A percentile compares a stretch with the other conserved stretches of the same genome.
These are phyloP conservation scores for Colletotrichum sp. DNA, from an alignment of 2,329 filamentous ascomycete species.

Conservation along the genomic window DNA sequence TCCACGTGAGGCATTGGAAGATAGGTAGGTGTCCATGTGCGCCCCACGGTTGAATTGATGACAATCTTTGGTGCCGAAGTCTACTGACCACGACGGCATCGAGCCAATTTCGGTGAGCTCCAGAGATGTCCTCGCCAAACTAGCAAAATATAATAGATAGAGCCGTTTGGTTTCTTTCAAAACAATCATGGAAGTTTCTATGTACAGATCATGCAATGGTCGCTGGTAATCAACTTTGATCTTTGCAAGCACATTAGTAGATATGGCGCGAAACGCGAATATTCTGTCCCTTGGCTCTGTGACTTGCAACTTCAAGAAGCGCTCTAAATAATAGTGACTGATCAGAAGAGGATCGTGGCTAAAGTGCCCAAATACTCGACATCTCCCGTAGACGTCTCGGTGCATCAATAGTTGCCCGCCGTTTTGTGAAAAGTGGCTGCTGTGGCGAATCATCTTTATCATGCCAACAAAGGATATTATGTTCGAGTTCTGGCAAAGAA, in stretches of 20 bases:
- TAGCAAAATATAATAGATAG: neutral
- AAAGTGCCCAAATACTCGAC: too few relatives aligned
- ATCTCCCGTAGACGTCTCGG: accelerated
- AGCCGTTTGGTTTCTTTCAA: accelerated
- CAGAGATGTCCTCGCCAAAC: neutral
- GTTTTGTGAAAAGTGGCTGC: too few relatives aligned
- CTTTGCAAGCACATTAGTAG: accelerated
- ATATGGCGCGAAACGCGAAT: accelerated
- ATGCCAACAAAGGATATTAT: accelerated
- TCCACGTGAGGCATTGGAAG: neutral
- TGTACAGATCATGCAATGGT: accelerated
- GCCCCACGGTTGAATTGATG: accelerated
- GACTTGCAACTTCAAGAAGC: neutral
- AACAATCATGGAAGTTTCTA: accelerated
- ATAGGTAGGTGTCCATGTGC: neutral
- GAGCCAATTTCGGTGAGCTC: accelerated
- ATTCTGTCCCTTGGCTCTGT: neutral
- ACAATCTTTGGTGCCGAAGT: accelerated
- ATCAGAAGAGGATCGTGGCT: too few relatives aligned
- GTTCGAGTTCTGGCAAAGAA: accelerated
- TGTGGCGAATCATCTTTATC: neutral
- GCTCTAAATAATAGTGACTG: too few relatives aligned
- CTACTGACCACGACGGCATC: neutral
- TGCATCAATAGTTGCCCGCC: too few relatives aligned
- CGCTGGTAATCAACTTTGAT: accelerated